Base-by-base conservation (phyloP, 2,329 filamentous ascomycete species). In the Colletotrichum siamense region DNA sequence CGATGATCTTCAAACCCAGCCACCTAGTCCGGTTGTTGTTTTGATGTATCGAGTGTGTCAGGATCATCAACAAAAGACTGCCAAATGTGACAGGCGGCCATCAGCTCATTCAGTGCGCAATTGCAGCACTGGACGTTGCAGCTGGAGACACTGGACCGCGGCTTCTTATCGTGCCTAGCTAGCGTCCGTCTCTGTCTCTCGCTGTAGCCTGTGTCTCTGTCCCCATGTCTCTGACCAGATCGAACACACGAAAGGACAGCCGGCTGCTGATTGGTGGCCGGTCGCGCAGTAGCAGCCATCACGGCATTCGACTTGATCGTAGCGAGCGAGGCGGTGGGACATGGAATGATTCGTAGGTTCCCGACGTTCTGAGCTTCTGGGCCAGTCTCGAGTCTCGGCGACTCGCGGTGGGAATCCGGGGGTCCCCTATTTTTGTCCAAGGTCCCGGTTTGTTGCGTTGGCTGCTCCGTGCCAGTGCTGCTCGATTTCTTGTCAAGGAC, bases 1-100 rank as follows among this genome's bases (percentile, higher is more conserved):
- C 70, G 73, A 69, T 64, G 73, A 76, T 76, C 70, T 65, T 68
- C 70, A 22, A 24, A 73, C 73, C 73, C 73, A 76, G 73, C 73
- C 73, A 59, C 61, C 34, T 57, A 39, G 57, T 39, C 61, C 30
- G 55, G 18, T 30, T 73, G 28, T 36, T 73, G 28, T 36, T 57
- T 64, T 64, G 57, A 59, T 65, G 57, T 49, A 52, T 62, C 57
- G 39, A 72, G 55, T 22, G 69, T 61, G 39, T 69, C 49, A 68
- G 8, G 24, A 9, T 12, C 4, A 55, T 15, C n/a, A 55, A 67
- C n/a, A 49, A 66, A 28, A 66, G 34, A 61, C 34, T 65, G 34
- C 24, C 32, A 18, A 55, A 69, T 76, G 64, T 69, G 73, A 76
- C 64, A 39, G 57, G 34, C 44, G 30, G 52, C 44, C 44, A 49